These are phyloP conservation scores for Oropetium thomaeum DNA, from an alignment of 176 grass and related monocot genomes.

Conservation along the genomic window DNA sequence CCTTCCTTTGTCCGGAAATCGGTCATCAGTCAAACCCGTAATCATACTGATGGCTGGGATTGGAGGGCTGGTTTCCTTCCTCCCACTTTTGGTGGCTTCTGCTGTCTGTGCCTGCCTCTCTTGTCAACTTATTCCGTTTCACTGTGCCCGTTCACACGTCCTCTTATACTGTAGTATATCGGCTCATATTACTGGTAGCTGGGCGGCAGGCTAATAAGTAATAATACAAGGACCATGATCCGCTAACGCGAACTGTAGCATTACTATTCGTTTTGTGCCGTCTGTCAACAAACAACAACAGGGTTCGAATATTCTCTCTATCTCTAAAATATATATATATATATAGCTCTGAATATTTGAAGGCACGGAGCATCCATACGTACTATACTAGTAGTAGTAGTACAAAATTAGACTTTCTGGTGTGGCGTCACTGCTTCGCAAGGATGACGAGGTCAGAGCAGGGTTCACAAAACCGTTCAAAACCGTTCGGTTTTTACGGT, in stretches of 20 bases:
- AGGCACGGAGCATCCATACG: background rate
- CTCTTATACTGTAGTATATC: background rate
- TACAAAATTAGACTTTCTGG: background rate
- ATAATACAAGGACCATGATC: background rate
- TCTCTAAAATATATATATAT: too few species aligned
- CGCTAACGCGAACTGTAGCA: background rate
- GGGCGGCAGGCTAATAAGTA: too few species aligned
- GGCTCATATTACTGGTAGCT: background rate
- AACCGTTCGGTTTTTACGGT: too few species aligned
- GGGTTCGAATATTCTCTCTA: too few species aligned
- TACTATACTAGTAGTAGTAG: too few species aligned
- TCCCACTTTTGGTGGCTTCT: background rate
- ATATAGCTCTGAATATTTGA: too few species aligned
- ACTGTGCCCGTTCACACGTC: background rate
- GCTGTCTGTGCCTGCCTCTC: too few species aligned
- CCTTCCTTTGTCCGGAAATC: background rate
- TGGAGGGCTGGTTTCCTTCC: too few species aligned
- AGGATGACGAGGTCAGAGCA: background rate
- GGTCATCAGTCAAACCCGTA: background rate
- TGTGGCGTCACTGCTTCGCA: background rate
- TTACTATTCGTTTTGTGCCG: too few species aligned
- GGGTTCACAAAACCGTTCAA: too few species aligned
- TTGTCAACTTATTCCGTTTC: slow-evolving; percentile 5
- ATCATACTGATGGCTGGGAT: too few species aligned
- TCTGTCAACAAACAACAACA: background rate